Conservation (phyloP, 2,329 filamentous ascomycete species). For the Triangularia setosa region DNA sequence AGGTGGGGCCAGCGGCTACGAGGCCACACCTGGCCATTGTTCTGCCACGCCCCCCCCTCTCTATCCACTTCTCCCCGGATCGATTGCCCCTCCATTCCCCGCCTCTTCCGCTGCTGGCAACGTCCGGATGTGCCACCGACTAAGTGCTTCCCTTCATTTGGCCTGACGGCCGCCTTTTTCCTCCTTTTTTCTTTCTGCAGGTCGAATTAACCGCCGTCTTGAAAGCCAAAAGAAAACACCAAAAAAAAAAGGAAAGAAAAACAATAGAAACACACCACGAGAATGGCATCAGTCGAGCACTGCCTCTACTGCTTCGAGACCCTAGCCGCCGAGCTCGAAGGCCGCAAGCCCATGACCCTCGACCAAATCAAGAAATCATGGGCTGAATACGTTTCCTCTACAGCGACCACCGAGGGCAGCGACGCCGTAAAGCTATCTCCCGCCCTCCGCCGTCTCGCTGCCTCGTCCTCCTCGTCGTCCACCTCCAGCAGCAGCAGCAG, state of each 20-base stretch:
- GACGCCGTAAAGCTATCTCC: conserved; percentile 36
- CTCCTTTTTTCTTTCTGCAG: neutral
- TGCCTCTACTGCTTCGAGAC: conserved; percentile 93
- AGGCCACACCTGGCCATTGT: neutral
- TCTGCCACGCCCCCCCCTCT: neutral
- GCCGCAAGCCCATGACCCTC: conserved; percentile 64
- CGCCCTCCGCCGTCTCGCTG: conserved; percentile 41
- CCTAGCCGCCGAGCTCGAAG: conserved; percentile 70
- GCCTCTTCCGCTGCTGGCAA: neutral
- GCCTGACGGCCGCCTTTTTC: neutral
- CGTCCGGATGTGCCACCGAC: conserved; percentile 6
- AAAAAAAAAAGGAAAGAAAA: neutral
- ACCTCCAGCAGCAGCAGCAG: conserved; percentile 27
- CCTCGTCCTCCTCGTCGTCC: conserved; percentile 27
- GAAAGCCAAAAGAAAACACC: neutral
- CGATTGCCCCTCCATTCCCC: conserved; percentile 5
- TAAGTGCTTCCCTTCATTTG: neutral
- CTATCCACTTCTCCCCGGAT: conserved; percentile 9
- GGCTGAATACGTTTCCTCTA: conserved; percentile 37
- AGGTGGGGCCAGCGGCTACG: conserved; percentile 9
- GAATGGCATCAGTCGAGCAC: conserved; percentile 81
- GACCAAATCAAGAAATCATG: conserved; percentile 66
- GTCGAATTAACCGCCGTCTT: neutral
- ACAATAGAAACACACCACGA: neutral
- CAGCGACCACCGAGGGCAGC: conserved; percentile 21